phyloP scores from a whole-genome alignment of 441 rosid species.

The Breynia disticha region DNA sequence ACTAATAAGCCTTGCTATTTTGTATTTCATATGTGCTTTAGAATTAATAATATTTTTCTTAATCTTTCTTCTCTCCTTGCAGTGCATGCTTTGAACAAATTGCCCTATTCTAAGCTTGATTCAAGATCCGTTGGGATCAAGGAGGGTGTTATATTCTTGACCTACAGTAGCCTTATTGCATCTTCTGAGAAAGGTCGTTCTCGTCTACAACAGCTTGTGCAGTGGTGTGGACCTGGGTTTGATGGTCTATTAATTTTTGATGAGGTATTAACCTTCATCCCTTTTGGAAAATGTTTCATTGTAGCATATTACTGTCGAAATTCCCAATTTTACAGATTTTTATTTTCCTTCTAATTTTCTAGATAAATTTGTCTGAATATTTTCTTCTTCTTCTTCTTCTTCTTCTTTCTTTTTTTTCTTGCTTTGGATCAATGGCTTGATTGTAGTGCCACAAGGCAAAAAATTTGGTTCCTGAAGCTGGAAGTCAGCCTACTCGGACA shows the following conservation, averaged over 20 bases:
- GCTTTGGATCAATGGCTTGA: constrained; percentile 29
- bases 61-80: constrained; percentile 21
- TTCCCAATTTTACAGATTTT: constrained; percentile 1
- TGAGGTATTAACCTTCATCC: constrained; percentile 44
- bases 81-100: constrained; percentile 97
- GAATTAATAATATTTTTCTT: not conserved
- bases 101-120: constrained; percentile 96
- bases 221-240: constrained; percentile 88
- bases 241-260: constrained; percentile 92
- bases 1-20: no score
- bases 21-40: no score
- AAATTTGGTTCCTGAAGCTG: constrained; percentile 98
- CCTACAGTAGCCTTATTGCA: constrained; percentile 97
- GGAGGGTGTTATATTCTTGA: constrained; percentile 91
- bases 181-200: constrained; percentile 99
- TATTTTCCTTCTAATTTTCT: constrained; percentile 10
- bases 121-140: constrained; percentile 81
- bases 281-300: constrained; percentile 16
- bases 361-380: constrained; percentile 3
- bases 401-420: constrained; percentile 21
- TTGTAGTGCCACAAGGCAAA: constrained; percentile 96
- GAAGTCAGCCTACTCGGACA: constrained; percentile 97
- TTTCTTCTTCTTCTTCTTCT: constrained; percentile 16
- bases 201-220: constrained; percentile 96
- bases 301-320: constrained; percentile 10